Conservation (phyloP, 2,329 filamentous ascomycete species). For the Aspergillus terreus region DNA sequence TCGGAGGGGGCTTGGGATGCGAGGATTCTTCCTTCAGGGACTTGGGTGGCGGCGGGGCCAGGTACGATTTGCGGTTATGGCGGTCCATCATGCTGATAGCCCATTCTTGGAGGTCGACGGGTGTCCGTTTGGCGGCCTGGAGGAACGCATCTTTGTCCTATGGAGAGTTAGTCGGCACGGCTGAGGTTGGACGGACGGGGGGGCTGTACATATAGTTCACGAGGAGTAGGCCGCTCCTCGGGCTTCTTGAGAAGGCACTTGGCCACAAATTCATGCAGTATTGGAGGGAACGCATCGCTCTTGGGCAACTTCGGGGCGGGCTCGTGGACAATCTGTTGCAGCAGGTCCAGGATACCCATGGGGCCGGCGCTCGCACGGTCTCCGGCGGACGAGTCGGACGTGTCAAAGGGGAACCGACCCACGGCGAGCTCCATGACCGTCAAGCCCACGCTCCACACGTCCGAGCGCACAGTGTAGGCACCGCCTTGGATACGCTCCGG, state of each 20-base stretch:
- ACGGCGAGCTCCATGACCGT: constrained; percentile 97
- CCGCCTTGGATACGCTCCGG: constrained; percentile 96
- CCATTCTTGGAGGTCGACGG: constrained; percentile 91
- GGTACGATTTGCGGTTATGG: constrained; percentile 91
- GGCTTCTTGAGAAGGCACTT: constrained; percentile 91
- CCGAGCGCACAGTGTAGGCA: constrained; percentile 95
- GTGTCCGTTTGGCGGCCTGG: constrained; percentile 92
- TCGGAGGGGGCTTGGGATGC: constrained; percentile 34
- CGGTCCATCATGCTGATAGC: constrained; percentile 89
- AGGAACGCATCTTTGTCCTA: constrained; percentile 92
- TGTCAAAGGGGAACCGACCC: constrained; percentile 90
- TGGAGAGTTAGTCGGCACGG: constrained; percentile 20
- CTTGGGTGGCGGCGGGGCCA: constrained; percentile 76
- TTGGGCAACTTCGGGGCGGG: constrained; percentile 89
- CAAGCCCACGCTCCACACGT: constrained; percentile 97
- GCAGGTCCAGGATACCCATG: constrained; percentile 88
- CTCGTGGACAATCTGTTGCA: constrained; percentile 97
- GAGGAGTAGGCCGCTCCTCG: constrained; percentile 82
- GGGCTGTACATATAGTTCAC: constrained; percentile 74
- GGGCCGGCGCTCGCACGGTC: constrained; percentile 66
- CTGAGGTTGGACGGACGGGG: not conserved
- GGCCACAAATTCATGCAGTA: constrained; percentile 94
- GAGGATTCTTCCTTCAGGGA: constrained; percentile 58
- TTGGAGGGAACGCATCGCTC: constrained; percentile 93
- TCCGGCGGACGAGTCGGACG: constrained; percentile 72